Conservation (phyloP, 1,139 yeast species). For the Candida tropicalis region DNA sequence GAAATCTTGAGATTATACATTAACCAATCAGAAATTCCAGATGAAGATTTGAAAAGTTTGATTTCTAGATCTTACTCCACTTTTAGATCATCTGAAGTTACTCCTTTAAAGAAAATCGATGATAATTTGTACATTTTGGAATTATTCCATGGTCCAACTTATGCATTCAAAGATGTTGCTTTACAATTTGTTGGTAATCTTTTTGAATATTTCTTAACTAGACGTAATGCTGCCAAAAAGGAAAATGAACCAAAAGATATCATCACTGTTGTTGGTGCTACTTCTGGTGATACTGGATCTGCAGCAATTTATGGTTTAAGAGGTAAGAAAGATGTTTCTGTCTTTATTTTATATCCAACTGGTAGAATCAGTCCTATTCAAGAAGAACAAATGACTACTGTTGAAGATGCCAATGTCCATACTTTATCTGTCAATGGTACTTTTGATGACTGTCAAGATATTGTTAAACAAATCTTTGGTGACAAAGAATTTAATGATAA, state of each 20-base stretch:
- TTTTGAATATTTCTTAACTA: conserved; percentile 84
- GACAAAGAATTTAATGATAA: conserved; percentile 83
- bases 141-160: conserved; percentile 98
- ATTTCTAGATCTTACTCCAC: conserved; percentile 80
- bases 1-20: conserved; percentile 83
- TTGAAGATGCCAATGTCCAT: conserved; percentile 90
- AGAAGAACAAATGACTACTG: conserved; percentile 98
- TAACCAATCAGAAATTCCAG: conserved; percentile 67
- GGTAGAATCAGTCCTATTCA: conserved; percentile 98
- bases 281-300: conserved; percentile 98
- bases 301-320: conserved; percentile 98
- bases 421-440: conserved; percentile 94
- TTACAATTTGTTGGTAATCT: conserved; percentile 96
- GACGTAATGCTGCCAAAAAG: conserved; percentile 69
- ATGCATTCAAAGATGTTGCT: conserved; percentile 98
- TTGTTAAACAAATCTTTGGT: conserved; percentile 90
- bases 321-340: conserved; percentile 95
- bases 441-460: conserved; percentile 97
- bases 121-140: conserved; percentile 75
- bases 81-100: conserved; percentile 81
- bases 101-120: conserved; percentile 72
- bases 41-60: conserved; percentile 63
- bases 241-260: conserved; percentile 66
- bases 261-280: conserved; percentile 97
- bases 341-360: conserved; percentile 92